Base-by-base conservation (phyloP, 2,329 filamentous ascomycete species). In the Colletotrichum sp. region DNA sequence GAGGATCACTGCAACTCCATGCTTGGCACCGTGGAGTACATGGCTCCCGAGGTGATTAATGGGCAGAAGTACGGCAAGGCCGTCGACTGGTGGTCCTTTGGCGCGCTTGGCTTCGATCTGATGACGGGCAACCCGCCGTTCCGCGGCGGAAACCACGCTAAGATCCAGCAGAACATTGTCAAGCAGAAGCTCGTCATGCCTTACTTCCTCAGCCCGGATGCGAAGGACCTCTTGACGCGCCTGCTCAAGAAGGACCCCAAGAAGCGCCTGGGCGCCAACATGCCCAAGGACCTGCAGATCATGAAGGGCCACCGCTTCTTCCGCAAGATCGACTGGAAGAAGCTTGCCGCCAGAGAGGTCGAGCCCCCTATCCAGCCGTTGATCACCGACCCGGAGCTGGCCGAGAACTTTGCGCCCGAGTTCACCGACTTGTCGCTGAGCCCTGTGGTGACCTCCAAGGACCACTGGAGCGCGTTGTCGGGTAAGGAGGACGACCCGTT, bases 1-100 rank as follows among this genome's bases (percentile, higher is more conserved):
- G 92, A 92, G 57, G 87, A 89, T 52, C 88, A 84, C 71, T 98
- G 96, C 89, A 95, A 96, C 85, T 98, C 95, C 57, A 94, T 98
- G 79, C 92, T 98, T 12, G 97, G 97, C 67, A 99, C 97, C 0
- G 94, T 98, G 75, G 97, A 99, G 84, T 99, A 99, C 90, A 99
- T 99, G 97, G 98, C 97, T 0, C 97, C 97, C 1, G 97, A 99
- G 86, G 95, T 99, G 68, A 92, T 99, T 76, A 91, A 93, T 77
- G 96, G 96, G 77, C 93, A 95, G 79, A 93, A 95, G 79, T 99
- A 99, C 84, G 96, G 96, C 81, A 96, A 96, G 84, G 93, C 96
- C 2, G 98, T 98, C 22, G 97, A 99, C 86, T 99, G 96, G 96
- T 99, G 97, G 97, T 98, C 96, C 6, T 93, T 99, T 63, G 97